Conservation (phyloP, 2,329 filamentous ascomycete genomes). For the Dactylonectria macrodidyma region DNA sequence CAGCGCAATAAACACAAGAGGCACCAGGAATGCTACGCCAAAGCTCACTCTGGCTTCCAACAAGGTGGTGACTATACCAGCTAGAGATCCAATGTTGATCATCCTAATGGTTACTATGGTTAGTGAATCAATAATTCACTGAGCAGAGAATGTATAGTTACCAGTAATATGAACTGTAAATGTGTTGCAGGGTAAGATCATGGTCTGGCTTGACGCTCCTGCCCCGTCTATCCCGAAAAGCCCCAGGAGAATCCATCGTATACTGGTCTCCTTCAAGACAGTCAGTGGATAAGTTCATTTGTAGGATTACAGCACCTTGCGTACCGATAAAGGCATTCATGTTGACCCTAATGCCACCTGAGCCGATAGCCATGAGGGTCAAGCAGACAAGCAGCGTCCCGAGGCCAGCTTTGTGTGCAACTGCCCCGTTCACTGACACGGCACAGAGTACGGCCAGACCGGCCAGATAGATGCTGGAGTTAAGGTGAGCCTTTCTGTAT, state of each 20-base stretch:
- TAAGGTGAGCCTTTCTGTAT: not conserved
- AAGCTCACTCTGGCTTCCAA: conserved; percentile 1
- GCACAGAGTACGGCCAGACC: conserved; percentile 3
- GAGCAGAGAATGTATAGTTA: not conserved
- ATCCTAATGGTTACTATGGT: conserved; percentile 3
- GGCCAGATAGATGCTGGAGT: not conserved
- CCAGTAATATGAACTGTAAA: conserved; percentile 6
- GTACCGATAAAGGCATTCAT: conserved; percentile 4
- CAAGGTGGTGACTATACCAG: conserved; percentile 1
- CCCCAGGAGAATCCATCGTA: conserved; percentile 2
- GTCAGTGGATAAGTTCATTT: not conserved
- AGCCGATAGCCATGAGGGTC: conserved; percentile 2
- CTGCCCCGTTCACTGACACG: conserved; percentile 1
- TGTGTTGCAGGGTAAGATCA: conserved; percentile 4
- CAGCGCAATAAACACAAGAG: not conserved
- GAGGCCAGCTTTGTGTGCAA: conserved; percentile 1
- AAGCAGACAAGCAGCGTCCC: conserved; percentile 2
- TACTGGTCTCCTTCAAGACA: conserved; percentile 2
- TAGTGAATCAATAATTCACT: not conserved
- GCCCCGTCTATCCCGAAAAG: conserved; percentile 5
- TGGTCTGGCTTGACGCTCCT: conserved; percentile 2
- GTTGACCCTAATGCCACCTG: conserved; percentile 3
- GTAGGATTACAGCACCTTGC: not conserved
- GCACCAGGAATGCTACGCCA: conserved; percentile 1
- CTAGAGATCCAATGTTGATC: conserved; percentile 6